phyloP scores from a whole-genome alignment of 1,284 basidiomycete species.

The Ceratobasidium sp. region DNA sequence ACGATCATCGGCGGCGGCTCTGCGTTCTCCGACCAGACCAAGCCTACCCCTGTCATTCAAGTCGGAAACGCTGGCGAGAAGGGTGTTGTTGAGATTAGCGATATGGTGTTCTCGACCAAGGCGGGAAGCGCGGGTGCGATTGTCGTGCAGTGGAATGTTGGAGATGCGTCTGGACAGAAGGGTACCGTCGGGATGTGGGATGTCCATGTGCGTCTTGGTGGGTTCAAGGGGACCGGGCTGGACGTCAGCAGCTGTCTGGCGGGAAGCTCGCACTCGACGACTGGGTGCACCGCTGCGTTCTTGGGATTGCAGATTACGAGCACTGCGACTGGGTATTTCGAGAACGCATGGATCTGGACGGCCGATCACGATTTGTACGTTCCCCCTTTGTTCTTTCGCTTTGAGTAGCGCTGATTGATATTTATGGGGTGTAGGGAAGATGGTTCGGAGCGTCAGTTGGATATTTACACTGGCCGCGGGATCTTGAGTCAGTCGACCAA shows the following conservation, averaged over 20 bases:
- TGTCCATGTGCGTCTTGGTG: constrained; percentile 65
- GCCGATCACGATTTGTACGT: constrained; percentile 71
- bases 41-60: constrained; percentile 69
- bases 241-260: constrained; percentile 62
- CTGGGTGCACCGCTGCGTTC: constrained; percentile 71
- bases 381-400: not conserved
- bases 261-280: constrained; percentile 57
- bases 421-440: not conserved
- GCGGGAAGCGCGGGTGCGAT: constrained; percentile 72
- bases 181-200: constrained; percentile 80
- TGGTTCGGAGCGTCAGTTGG: constrained; percentile 60
- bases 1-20: constrained; percentile 75
- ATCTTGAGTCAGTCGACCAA: constrained; percentile 70
- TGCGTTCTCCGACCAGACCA: constrained; percentile 68
- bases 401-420: too few relatives aligned
- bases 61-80: constrained; percentile 67
- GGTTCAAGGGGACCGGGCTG: constrained; percentile 70
- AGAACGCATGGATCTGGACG: constrained; percentile 80
- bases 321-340: constrained; percentile 63
- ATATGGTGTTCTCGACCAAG: constrained; percentile 60
- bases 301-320: constrained; percentile 73
- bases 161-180: constrained; percentile 66
- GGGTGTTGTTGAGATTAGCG: constrained; percentile 70
- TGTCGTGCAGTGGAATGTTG: constrained; percentile 79
- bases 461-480: constrained; percentile 77